A percentile compares a stretch with the other conserved stretches of the same genome.
phyloP scores from a whole-genome alignment of 2,329 filamentous ascomycete species.

The Epichloe amarillans region DNA sequence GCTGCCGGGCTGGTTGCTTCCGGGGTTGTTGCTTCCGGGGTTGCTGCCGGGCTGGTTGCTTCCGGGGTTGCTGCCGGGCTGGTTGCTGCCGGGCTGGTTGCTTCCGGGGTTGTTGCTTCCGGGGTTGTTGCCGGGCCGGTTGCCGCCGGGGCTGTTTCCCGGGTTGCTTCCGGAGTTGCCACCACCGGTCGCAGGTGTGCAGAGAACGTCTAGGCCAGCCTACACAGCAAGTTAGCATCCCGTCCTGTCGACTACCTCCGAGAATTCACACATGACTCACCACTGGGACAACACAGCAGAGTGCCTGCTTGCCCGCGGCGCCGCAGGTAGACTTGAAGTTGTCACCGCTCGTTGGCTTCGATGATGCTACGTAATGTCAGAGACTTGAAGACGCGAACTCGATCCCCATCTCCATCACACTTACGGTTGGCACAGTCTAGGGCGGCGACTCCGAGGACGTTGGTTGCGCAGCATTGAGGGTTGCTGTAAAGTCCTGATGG shows the following conservation, averaged over 20 bases:
- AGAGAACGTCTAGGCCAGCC: slow-evolving; percentile 2
- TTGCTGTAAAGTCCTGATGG: slow-evolving; percentile 12
- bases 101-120: background rate
- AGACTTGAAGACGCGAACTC: background rate
- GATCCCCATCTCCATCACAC: background rate
- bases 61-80: background rate
- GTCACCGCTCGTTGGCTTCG: background rate
- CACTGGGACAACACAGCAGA: slow-evolving; percentile 7
- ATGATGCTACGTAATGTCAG: background rate
- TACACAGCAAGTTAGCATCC: background rate
- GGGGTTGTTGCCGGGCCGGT: background rate
- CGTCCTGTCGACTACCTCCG: too few relatives aligned
- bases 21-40: background rate
- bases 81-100: background rate
- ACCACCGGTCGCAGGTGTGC: background rate
- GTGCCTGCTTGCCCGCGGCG: background rate
- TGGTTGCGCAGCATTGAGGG: slow-evolving; percentile 33
- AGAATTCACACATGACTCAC: background rate
- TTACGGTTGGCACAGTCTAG: slow-evolving; percentile 26
- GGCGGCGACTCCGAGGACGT: slow-evolving; percentile 32
- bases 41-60: background rate
- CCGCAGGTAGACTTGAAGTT: slow-evolving; percentile 4
- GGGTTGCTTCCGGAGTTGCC: background rate
- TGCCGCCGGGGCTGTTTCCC: too few relatives aligned
- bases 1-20: background rate